These are phyloP conservation scores for Melaleuca quinquenervia DNA, from an alignment of 345 rosid species.

Conservation along the genomic window DNA sequence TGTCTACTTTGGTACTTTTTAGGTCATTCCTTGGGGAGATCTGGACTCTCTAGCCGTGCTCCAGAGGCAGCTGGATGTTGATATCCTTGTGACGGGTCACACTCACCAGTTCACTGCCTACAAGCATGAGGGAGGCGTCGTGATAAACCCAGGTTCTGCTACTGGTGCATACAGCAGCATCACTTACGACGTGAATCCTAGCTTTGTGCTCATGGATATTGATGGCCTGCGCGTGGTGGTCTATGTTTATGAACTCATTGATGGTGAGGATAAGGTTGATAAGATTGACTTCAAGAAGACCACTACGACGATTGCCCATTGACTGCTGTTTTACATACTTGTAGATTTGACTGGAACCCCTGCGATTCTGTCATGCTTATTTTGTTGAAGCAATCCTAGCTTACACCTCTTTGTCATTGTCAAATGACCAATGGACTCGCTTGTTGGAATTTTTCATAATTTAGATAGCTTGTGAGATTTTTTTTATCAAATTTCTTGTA, in stretches of 20 bases:
- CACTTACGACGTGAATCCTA: conserved; percentile 80
- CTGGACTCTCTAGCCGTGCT: conserved; percentile 90
- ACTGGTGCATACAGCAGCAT: conserved; percentile 89
- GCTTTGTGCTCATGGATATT: conserved; percentile 94
- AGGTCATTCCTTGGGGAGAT: conserved; percentile 99
- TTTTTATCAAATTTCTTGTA: neutral
- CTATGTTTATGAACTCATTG: conserved; percentile 87
- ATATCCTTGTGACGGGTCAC: conserved; percentile 90
- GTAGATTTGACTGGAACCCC: neutral
- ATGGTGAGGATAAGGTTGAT: conserved; percentile 95
- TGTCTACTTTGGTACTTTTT: neutral
- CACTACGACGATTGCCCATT: conserved; percentile 42
- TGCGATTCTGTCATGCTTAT: neutral
- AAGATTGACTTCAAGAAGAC: conserved; percentile 95
- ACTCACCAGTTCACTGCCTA: conserved; percentile 97
- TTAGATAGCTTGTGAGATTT: neutral
- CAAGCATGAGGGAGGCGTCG: conserved; percentile 95
- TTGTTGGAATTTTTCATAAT: neutral
- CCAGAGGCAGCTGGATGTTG: conserved; percentile 90
- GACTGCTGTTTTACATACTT: neutral
- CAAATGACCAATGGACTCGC: neutral
- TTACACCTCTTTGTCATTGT: neutral
- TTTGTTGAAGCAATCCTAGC: neutral
- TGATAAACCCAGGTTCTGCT: conserved; percentile 93
- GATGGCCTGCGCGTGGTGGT: conserved; percentile 90